Evolutionary conservation across 2,329 filamentous ascomycete species (phyloP), one percentile per base, ranked within the genome.

Genomic region (Rutstroemia sydowiana): DNA sequence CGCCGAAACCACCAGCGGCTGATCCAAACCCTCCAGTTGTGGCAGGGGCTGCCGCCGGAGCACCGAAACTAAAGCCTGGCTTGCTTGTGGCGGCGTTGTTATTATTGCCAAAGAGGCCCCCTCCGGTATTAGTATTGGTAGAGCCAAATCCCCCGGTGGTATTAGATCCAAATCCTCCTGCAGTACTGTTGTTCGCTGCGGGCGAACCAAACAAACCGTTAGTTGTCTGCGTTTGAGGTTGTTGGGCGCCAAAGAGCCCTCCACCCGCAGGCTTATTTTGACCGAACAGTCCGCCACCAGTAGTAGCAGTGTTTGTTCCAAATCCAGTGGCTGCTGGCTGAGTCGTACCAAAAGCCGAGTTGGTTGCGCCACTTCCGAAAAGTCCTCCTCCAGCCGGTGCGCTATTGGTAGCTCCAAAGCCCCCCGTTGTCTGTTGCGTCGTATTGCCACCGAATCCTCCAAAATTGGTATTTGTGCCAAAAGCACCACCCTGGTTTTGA

Each of bases 401-500:
- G 16, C 46, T 60, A n/a, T 55, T 55, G 9, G 53, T 55, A 60
- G 52, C 31, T 11, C 62, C 62, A 56, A 63, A 65, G 14, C 58
- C 59, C 6, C 26, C 59, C 52, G 42, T 60, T 37, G 43, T 54
- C 20, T 57, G 57, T n/a, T n/a, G n/a, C n/a, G n/a, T n/a, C 36
- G 56, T 57, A 30, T 34, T 61, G 32, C 55, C 55, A 48, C 66
- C 66, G 48, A 71, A 70, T 30, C 45, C 46, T 39, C 71, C 66
- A 56, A 68, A 70, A 26, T 69, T 63, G 16, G 55, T 64, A 40
- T 58, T 59, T 8, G 51, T 53, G 53, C 66, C 92, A 68, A 96
- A 96, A 7, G 86, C 87, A 53, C 90, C 90, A 43, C 81, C 74
- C 59, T 90, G 86, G 28, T 88, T 89, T 69, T 92, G 95, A 31